Percentiles rank a stretch among this genome's conserved stretches.
These are phyloP conservation scores for Tetrahymena malaccensis DNA, from an alignment of 73 alveolate genomes.

Conservation along the genomic window DNA sequence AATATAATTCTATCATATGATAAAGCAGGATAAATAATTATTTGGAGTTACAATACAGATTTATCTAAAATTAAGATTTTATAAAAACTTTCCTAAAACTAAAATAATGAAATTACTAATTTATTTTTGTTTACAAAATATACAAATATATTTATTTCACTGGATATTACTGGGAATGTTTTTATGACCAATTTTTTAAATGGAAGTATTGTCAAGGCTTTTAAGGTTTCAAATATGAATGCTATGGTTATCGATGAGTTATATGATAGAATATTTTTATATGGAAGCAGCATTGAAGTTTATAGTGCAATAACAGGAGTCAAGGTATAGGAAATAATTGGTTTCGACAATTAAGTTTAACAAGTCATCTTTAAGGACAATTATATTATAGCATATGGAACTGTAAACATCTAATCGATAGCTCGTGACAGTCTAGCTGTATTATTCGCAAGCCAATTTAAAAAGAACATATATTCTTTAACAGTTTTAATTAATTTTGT, in stretches of 20 bases:
- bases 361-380: neutral
- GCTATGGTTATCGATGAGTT: neutral
- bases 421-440: neutral
- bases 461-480: neutral
- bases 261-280: neutral
- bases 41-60: neutral
- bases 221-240: neutral
- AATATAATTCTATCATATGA: neutral
- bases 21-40: neutral
- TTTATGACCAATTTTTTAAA: neutral
- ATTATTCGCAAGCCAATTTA: neutral
- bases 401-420: neutral
- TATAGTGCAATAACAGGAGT: neutral
- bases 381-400: neutral
- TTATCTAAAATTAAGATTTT: neutral
- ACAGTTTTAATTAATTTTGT: neutral
- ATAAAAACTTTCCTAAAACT: neutral
- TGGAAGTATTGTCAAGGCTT: neutral
- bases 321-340: neutral
- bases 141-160: neutral
- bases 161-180: neutral
- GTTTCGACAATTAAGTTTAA: neutral
- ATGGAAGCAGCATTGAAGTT: neutral
- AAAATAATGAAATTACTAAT: neutral
- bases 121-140: neutral